A percentile compares a stretch with the other conserved stretches of the same genome.
phyloP scores from a whole-genome alignment of 2,329 filamentous ascomycete genomes.

The Sporothrix inflata region DNA sequence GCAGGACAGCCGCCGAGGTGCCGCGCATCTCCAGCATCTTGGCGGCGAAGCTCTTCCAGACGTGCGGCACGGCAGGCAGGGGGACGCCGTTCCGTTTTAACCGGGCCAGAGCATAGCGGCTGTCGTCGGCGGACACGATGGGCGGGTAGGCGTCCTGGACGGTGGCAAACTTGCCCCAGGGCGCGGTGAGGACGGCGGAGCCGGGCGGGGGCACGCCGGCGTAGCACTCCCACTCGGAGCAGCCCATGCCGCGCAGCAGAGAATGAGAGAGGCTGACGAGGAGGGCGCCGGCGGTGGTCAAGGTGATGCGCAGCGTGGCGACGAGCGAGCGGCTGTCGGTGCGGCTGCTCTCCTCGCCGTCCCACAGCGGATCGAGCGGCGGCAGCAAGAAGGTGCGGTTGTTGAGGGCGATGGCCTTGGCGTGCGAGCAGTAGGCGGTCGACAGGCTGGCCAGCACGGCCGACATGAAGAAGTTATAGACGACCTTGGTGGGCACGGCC shows the following conservation, averaged over 20 bases:
- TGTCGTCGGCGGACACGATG: neutral
- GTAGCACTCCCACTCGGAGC: slow-evolving; percentile 49
- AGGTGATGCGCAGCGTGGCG: slow-evolving; percentile 57
- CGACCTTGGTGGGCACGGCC: slow-evolving; percentile 47
- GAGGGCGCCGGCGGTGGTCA: slow-evolving; percentile 60
- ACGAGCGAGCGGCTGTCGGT: slow-evolving; percentile 41
- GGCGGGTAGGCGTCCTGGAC: slow-evolving; percentile 43
- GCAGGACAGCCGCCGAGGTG: slow-evolving; percentile 49
- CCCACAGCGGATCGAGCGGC: slow-evolving; percentile 37
- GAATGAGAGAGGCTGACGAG: slow-evolving; percentile 55
- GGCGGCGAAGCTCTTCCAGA: slow-evolving; percentile 48
- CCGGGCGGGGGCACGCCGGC: slow-evolving; percentile 47
- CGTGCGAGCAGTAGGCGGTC: slow-evolving; percentile 52
- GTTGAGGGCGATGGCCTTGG: slow-evolving; percentile 57
- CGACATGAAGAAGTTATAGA: slow-evolving; percentile 59
- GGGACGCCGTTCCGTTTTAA: slow-evolving; percentile 15
- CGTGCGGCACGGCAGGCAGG: slow-evolving; percentile 27
- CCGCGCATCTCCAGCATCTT: slow-evolving; percentile 56
- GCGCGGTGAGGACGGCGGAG: slow-evolving; percentile 56
- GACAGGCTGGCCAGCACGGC: slow-evolving; percentile 57
- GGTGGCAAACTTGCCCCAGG: slow-evolving; percentile 55
- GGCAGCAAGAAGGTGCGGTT: slow-evolving; percentile 56
- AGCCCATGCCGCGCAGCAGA: slow-evolving; percentile 51
- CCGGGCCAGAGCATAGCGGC: slow-evolving; percentile 2
- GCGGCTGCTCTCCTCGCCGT: slow-evolving; percentile 37